Conservation (phyloP, 2,329 filamentous ascomycete species). For the Saccharata proteae region DNA sequence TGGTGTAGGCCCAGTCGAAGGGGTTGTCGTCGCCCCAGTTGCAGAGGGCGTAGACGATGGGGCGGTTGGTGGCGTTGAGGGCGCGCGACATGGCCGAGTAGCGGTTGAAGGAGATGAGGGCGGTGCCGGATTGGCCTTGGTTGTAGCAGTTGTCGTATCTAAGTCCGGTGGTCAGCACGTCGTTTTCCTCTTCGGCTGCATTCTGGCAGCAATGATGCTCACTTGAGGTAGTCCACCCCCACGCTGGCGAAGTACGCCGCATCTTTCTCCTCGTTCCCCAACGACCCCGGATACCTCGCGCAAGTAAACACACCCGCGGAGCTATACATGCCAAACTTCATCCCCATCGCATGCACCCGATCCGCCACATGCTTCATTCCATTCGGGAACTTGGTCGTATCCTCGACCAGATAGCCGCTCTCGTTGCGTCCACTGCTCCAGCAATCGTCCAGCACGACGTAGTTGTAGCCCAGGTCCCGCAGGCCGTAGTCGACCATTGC, state of each 20-base stretch:
- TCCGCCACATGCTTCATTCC: conserved; percentile 37
- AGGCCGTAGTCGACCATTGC: conserved; percentile 34
- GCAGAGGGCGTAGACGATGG: conserved; percentile 36
- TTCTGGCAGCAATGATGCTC: neutral
- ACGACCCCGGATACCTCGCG: conserved; percentile 28
- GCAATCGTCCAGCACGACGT: conserved; percentile 42
- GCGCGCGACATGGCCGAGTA: conserved; percentile 39
- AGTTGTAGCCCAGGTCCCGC: conserved; percentile 38
- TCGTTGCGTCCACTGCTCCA: conserved; percentile 35
- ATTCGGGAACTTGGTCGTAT: conserved; percentile 26
- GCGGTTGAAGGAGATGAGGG: conserved; percentile 32
- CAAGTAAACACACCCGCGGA: conserved; percentile 34
- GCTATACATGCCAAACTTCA: conserved; percentile 44
- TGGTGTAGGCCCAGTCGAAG: conserved; percentile 34
- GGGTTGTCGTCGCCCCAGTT: conserved; percentile 42
- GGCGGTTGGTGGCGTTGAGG: conserved; percentile 32
- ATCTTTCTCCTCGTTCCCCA: conserved; percentile 41
- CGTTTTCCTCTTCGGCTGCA: neutral
- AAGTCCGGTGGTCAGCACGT: conserved; percentile 21
- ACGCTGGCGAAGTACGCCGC: conserved; percentile 40
- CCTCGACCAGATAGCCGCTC: conserved; percentile 29
- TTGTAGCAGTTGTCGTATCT: conserved; percentile 48
- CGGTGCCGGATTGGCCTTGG: conserved; percentile 37
- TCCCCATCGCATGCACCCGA: conserved; percentile 33
- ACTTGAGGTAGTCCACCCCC: conserved; percentile 32